Evolutionary conservation across 352 stramenopile genomes (phyloP).

Genomic region (Globisporangium middletonii): DNA sequence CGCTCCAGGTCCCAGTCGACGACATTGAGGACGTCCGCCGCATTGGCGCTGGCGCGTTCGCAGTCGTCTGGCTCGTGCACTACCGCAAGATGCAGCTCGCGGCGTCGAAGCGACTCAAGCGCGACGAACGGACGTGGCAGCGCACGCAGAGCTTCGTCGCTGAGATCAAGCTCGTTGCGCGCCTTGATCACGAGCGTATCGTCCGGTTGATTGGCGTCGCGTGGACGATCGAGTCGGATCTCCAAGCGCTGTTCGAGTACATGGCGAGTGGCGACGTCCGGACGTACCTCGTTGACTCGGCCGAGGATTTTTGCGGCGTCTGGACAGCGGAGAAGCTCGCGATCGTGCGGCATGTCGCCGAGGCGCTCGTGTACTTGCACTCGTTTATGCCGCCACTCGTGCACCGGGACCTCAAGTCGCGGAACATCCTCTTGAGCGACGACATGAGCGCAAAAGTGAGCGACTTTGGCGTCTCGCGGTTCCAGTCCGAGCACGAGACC

Average conservation of each 20-base stretch:
- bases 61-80: slow-evolving; percentile 38
- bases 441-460: slow-evolving; percentile 28
- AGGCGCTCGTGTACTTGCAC: slow-evolving; percentile 44
- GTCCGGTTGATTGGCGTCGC: slow-evolving; percentile 58
- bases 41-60: slow-evolving; percentile 43
- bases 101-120: slow-evolving; percentile 45
- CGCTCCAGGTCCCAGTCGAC: slow-evolving; percentile 35
- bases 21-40: slow-evolving; percentile 42
- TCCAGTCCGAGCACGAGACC: slow-evolving; percentile 24
- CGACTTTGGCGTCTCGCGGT: slow-evolving; percentile 30
- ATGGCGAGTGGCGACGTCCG: slow-evolving; percentile 54
- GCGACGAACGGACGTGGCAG: slow-evolving; percentile 34
- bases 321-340: slow-evolving; percentile 36
- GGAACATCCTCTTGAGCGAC: slow-evolving; percentile 27
- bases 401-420: slow-evolving; percentile 36
- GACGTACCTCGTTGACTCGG: slow-evolving; percentile 24
- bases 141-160: slow-evolving; percentile 40
- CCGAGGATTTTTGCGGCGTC: not conserved
- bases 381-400: slow-evolving; percentile 31
- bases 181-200: slow-evolving; percentile 58
- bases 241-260: slow-evolving; percentile 67
- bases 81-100: slow-evolving; percentile 33
- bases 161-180: slow-evolving; percentile 66
- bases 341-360: slow-evolving; percentile 24
- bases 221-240: slow-evolving; percentile 45